Conservation (phyloP, 768 basidiomycete genomes). For the Termitomyces heimii region DNA sequence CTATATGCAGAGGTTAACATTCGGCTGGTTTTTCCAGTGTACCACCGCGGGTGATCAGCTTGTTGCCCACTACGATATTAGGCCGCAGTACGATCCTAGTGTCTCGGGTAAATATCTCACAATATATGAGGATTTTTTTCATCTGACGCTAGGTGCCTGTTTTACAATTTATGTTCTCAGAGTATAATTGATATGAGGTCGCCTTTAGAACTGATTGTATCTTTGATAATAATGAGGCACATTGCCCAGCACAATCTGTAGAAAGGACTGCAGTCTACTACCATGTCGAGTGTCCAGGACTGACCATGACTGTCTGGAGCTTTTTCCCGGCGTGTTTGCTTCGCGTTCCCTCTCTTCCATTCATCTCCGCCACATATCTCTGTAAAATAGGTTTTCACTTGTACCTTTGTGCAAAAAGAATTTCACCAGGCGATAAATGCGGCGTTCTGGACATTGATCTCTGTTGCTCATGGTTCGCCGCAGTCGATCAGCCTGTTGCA, state of each 20-base stretch:
- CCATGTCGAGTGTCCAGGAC: neutral
- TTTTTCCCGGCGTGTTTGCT: no score
- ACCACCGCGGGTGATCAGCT: conserved; percentile 1
- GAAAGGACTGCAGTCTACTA: neutral
- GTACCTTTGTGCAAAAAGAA: no score
- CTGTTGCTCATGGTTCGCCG: no score
- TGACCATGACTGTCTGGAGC: neutral
- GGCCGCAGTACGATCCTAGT: conserved; percentile 6
- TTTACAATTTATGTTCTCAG: neutral
- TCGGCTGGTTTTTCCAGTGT: neutral
- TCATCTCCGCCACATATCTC: no score
- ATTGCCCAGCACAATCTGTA: neutral
- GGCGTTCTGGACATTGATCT: no score
- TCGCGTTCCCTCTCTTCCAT: no score
- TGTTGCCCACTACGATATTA: conserved; percentile 6
- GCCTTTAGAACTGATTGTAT: conserved; percentile 1
- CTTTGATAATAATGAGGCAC: conserved; percentile 1
- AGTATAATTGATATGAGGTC: neutral
- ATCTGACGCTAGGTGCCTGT: conserved; percentile 5
- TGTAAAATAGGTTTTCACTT: no score
- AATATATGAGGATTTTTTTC: conserved; percentile 9
- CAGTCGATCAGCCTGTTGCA: no score
- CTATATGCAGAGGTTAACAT: neutral
- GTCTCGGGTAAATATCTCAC: conserved; percentile 12
- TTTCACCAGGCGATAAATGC: no score